These are phyloP conservation scores for carrot (Daucus carota) DNA, from an alignment of 129 eudicot genomes.

Conservation along the genomic window DNA sequence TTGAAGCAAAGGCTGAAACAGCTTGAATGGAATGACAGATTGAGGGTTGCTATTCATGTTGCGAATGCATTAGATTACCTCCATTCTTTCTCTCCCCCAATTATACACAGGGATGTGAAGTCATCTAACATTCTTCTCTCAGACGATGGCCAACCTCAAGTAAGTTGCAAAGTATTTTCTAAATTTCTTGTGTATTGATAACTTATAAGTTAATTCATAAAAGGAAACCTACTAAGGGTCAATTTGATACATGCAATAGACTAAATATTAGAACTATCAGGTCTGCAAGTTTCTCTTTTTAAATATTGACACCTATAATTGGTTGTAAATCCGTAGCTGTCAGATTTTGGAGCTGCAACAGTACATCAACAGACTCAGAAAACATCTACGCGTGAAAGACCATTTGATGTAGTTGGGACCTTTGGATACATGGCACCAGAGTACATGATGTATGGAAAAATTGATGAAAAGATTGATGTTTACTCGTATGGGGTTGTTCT, in stretches of 20 bases:
- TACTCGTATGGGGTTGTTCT: slow-evolving; percentile 7
- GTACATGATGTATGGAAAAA: slow-evolving; percentile 43
- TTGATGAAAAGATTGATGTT: slow-evolving; percentile 49
- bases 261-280: background rate
- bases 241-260: background rate
- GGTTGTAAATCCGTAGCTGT: slow-evolving; percentile 6
- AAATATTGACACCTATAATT: background rate
- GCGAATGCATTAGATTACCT: slow-evolving; percentile 19
- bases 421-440: slow-evolving; percentile 48
- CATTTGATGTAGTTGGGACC: slow-evolving; percentile 24
- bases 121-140: slow-evolving; percentile 9
- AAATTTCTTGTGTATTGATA: background rate
- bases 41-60: background rate
- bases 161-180: background rate
- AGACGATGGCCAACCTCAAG: background rate
- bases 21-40: background rate
- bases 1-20: slow-evolving; percentile 11
- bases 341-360: slow-evolving; percentile 10
- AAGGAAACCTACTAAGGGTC: background rate
- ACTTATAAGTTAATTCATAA: background rate
- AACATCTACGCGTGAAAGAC: slow-evolving; percentile 5
- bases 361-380: background rate
- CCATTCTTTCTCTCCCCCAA: slow-evolving; percentile 38
- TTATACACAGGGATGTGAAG: slow-evolving; percentile 35
- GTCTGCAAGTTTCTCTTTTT: background rate